A percentile compares a stretch with the other conserved stretches of the same genome.
phyloP scores from a whole-genome alignment of 2,329 filamentous ascomycete genomes.

The Penicillium sp. region DNA sequence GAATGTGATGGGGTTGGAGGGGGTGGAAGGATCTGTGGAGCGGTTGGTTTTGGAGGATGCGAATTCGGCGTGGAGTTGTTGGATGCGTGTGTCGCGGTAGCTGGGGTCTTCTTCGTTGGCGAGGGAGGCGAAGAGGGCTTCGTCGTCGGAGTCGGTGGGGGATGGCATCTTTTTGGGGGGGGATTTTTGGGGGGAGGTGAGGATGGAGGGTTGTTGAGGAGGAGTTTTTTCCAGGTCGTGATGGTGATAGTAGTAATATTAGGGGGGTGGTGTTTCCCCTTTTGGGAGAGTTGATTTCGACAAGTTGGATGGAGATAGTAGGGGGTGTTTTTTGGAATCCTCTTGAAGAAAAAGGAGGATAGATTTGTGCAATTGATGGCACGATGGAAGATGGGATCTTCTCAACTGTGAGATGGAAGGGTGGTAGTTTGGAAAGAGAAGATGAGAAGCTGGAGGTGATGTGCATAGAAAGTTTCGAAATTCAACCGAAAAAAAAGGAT shows the following conservation, averaged over 20 bases:
- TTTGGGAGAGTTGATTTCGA: no score
- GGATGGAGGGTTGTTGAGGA: not conserved
- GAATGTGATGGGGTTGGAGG: conserved; percentile 13
- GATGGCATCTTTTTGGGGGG: conserved; percentile 10
- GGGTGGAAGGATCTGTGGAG: conserved; percentile 18
- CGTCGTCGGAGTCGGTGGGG: conserved; percentile 45
- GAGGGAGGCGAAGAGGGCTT: conserved; percentile 55
- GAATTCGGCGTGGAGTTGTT: conserved; percentile 55
- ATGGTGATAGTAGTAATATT: not conserved
- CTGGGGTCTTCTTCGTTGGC: conserved; percentile 48
- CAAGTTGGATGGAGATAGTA: no score
- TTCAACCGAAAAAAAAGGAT: no score
- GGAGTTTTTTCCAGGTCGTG: no score
- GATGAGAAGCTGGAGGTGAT: no score
- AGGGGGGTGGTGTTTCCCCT: not conserved
- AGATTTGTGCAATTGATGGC: no score
- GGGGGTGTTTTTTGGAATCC: no score
- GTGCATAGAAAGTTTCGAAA: no score
- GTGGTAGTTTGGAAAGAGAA: no score
- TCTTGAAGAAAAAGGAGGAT: no score
- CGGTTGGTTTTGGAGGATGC: conserved; percentile 42
- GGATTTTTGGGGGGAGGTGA: not conserved
- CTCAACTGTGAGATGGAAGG: no score
- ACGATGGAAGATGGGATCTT: no score
- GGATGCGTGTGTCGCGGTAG: conserved; percentile 53